Evolutionary conservation across 805 yeast genomes (phyloP).

Genomic region (Candida insectorum): DNA sequence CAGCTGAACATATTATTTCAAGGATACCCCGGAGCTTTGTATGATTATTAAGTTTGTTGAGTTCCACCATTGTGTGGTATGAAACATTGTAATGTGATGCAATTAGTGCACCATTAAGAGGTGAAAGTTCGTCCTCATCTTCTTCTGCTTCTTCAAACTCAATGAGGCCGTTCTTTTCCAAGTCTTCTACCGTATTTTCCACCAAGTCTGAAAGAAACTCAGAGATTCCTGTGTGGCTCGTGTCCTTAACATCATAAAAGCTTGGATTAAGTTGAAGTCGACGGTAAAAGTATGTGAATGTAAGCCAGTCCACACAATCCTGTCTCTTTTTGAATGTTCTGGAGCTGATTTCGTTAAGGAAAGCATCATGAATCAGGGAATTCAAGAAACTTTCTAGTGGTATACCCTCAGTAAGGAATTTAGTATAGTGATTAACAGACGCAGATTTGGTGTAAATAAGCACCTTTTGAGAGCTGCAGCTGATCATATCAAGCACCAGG

Average conservation of each 20-base stretch:
- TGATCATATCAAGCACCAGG: conserved; percentile 63
- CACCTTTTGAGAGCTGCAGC: conserved; percentile 41
- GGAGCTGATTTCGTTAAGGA: conserved; percentile 71
- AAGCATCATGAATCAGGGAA: conserved; percentile 57
- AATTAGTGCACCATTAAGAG: conserved; percentile 70
- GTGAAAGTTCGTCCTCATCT: conserved; percentile 41
- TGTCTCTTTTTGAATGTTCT: conserved; percentile 64
- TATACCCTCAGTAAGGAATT: conserved; percentile 67
- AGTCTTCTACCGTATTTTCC: conserved; percentile 64
- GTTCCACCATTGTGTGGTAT: conserved; percentile 62
- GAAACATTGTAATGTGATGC: conserved; percentile 70
- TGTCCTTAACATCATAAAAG: conserved; percentile 74
- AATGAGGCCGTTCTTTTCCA: conserved; percentile 58
- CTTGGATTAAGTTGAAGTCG: conserved; percentile 81
- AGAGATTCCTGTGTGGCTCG: conserved; percentile 65
- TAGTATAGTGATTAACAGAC: conserved; percentile 60
- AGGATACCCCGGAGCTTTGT: conserved; percentile 60
- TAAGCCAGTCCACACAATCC: conserved; percentile 87
- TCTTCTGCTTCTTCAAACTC: conserved; percentile 48
- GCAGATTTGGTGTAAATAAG: conserved; percentile 52
- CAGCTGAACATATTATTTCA: conserved; percentile 62
- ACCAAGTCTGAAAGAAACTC: conserved; percentile 81
- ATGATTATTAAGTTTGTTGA: conserved; percentile 50
- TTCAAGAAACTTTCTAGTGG: conserved; percentile 82
- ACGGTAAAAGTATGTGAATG: conserved; percentile 79